Conservation (phyloP, 768 basidiomycete species). For the Termitomyces sp. region DNA sequence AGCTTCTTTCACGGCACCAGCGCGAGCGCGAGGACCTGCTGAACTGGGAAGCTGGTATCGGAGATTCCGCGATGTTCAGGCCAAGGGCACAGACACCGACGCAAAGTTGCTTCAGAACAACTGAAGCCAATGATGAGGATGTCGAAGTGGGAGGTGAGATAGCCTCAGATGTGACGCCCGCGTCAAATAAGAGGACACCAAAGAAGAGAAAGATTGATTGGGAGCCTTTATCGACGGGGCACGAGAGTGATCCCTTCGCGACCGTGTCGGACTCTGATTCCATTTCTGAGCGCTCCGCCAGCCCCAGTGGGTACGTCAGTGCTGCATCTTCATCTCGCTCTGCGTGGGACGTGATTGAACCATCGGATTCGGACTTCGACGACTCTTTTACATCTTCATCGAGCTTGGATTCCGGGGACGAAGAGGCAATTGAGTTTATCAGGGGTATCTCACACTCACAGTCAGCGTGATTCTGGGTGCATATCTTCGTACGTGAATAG, state of each 20-base stretch:
- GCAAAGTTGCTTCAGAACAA: background rate
- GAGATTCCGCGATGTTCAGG: background rate
- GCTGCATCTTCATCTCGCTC: background rate
- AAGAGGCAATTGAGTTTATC: background rate
- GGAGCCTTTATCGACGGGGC: background rate
- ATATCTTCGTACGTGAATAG: background rate
- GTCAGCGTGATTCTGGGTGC: too few relatives aligned
- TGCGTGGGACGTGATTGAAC: constrained; percentile 7
- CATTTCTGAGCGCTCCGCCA: background rate
- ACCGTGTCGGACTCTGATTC: constrained; percentile 2
- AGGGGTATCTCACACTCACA: background rate
- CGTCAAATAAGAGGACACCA: background rate
- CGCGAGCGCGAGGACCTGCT: constrained; percentile 52
- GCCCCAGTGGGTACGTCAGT: background rate
- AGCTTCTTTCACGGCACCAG: constrained; percentile 51
- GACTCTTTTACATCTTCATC: background rate
- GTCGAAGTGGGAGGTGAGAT: background rate
- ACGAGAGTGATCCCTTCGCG: background rate
- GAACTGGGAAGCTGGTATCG: constrained; percentile 36
- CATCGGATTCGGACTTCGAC: constrained; percentile 4
- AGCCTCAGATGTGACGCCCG: background rate
- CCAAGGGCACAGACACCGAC: constrained; percentile 6
- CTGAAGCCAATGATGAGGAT: background rate
- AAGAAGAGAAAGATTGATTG: background rate
- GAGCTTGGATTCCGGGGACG: background rate